A percentile compares a stretch with the other conserved stretches of the same genome.
Evolutionary conservation across 345 rosid species (phyloP).

Genomic region (Hirschfeldia incana): DNA sequence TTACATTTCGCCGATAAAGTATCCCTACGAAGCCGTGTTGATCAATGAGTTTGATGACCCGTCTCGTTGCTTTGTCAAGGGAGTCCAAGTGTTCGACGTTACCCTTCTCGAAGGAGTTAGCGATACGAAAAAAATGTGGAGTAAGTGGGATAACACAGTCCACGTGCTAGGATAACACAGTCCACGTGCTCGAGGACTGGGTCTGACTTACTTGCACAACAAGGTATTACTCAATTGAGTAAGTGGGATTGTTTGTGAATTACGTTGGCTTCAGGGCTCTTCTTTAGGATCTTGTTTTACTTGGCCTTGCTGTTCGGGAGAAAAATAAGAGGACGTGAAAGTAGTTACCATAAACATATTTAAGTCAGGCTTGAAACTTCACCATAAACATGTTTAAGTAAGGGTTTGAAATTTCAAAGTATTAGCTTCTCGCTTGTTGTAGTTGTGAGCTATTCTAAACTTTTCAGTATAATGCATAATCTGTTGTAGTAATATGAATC

Average conservation of each 20-base stretch:
- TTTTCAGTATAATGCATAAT: neutral
- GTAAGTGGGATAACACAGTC: slow-evolving; percentile 26
- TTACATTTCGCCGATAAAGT: slow-evolving; percentile 33
- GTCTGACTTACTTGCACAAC: slow-evolving; percentile 21
- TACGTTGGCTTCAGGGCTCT: slow-evolving; percentile 37
- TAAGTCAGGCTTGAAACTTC: neutral
- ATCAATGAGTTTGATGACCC: slow-evolving; percentile 35
- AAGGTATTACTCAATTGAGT: slow-evolving; percentile 34
- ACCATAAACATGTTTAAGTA: too few species aligned
- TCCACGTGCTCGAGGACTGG: slow-evolving; percentile 39
- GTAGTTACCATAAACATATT: neutral
- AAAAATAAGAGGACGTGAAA: slow-evolving; percentile 41
- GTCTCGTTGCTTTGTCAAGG: slow-evolving; percentile 29
- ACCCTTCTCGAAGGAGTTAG: slow-evolving; percentile 11
- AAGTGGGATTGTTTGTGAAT: slow-evolving; percentile 40
- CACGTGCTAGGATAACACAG: slow-evolving; percentile 31
- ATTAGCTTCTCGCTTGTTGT: too few species aligned
- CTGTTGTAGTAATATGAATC: neutral
- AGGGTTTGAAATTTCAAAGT: neutral
- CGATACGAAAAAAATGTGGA: neutral
- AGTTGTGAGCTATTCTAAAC: too few species aligned
- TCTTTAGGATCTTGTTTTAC: slow-evolving; percentile 39
- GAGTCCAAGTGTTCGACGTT: slow-evolving; percentile 35
- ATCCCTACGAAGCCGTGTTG: slow-evolving; percentile 34
- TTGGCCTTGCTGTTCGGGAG: slow-evolving; percentile 37